Conservation (phyloP, 805 yeast species). For the Metschnikowia orientalis region DNA sequence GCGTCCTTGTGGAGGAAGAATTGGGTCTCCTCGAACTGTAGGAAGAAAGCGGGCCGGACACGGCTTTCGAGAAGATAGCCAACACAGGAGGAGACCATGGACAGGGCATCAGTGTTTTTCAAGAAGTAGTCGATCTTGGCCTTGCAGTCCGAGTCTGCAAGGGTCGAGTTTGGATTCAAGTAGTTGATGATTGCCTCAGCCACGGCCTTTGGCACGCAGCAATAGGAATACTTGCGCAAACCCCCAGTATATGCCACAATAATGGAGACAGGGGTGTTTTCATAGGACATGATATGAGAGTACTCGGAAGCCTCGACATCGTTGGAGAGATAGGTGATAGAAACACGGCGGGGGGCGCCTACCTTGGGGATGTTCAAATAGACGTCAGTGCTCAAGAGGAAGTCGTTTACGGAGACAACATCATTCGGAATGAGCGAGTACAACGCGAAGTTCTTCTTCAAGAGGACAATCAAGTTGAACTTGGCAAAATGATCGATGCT, state of each 20-base stretch:
- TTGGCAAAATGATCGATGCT: slow-evolving; percentile 16
- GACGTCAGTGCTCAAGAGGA: slow-evolving; percentile 32
- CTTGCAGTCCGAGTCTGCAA: slow-evolving; percentile 1
- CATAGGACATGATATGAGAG: slow-evolving; percentile 28
- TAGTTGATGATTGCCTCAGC: slow-evolving; percentile 11
- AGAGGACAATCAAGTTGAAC: slow-evolving; percentile 29
- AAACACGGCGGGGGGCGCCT: slow-evolving; percentile 14
- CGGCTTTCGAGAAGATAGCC: slow-evolving; percentile 26
- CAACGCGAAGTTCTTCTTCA: slow-evolving; percentile 37
- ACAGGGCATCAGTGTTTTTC: slow-evolving; percentile 15
- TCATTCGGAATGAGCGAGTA: slow-evolving; percentile 34
- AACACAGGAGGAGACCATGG: slow-evolving; percentile 26
- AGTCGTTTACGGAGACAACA: slow-evolving; percentile 29
- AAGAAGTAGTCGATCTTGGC: slow-evolving; percentile 23
- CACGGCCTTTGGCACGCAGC: slow-evolving; percentile 31
- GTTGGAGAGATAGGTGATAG: slow-evolving; percentile 24
- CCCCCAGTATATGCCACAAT: slow-evolving; percentile 39
- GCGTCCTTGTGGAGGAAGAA: slow-evolving; percentile 27
- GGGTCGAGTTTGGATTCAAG: slow-evolving; percentile 2
- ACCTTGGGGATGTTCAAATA: slow-evolving; percentile 27
- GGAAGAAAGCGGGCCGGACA: slow-evolving; percentile 27
- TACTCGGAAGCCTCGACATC: slow-evolving; percentile 22
- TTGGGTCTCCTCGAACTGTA: slow-evolving; percentile 27
- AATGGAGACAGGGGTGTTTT: slow-evolving; percentile 24
- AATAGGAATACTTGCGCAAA: slow-evolving; percentile 36